Evolutionary conservation across 2,329 filamentous ascomycete species (phyloP).

Genomic region (Dryadomyces quercus-mongolicae): DNA sequence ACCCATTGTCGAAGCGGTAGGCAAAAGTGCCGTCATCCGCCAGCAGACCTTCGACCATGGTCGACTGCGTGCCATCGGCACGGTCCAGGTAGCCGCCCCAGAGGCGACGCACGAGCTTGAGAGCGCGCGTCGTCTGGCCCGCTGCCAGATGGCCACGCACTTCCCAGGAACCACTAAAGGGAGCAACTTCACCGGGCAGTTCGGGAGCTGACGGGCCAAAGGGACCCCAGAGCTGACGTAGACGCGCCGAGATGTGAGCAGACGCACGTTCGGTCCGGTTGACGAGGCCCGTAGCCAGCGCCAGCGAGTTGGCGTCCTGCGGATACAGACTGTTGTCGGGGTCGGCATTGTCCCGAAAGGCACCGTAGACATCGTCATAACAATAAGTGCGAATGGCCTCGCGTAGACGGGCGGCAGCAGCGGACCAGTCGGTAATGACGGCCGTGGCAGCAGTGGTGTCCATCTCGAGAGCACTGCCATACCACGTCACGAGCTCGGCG

Average conservation of each 20-base stretch:
- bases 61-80: slow-evolving; percentile 43
- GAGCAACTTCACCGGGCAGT: slow-evolving; percentile 42
- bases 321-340: slow-evolving; percentile 32
- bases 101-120: slow-evolving; percentile 40
- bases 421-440: slow-evolving; percentile 24
- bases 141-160: slow-evolving; percentile 42
- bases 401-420: slow-evolving; percentile 27
- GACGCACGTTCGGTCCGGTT: slow-evolving; percentile 11
- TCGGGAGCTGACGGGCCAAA: slow-evolving; percentile 45
- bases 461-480: slow-evolving; percentile 23
- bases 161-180: slow-evolving; percentile 47
- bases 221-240: slow-evolving; percentile 40
- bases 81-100: slow-evolving; percentile 52
- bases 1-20: slow-evolving; percentile 40
- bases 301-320: slow-evolving; percentile 48
- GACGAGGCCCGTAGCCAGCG: slow-evolving; percentile 34
- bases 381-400: slow-evolving; percentile 31
- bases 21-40: slow-evolving; percentile 41
- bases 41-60: slow-evolving; percentile 47
- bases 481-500: slow-evolving; percentile 34
- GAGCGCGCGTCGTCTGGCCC: slow-evolving; percentile 33
- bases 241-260: slow-evolving; percentile 27
- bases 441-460: slow-evolving; percentile 14
- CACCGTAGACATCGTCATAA: slow-evolving; percentile 33
- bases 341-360: slow-evolving; percentile 41